Base-by-base conservation (phyloP, 73 alveolate species). In the Uronychia binucleata region DNA sequence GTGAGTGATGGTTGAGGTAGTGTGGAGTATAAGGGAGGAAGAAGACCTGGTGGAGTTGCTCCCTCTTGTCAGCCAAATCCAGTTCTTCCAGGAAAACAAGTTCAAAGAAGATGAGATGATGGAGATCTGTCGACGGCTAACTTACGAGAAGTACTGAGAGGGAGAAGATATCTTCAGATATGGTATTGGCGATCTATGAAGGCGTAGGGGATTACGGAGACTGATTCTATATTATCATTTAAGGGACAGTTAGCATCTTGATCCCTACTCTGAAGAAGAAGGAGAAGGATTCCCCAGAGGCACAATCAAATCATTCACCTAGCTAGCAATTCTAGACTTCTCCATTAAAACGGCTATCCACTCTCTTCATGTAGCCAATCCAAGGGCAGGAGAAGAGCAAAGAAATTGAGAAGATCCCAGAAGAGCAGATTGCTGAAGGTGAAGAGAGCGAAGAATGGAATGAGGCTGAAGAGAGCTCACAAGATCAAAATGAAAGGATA, bases 191-290 rank as follows among this genome's bases (percentile, higher is more conserved):
- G 75, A 31, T 32, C n/a, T 14, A 26, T 83, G 25, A 31, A 28
- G 11, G 11, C 26, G 35, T 77, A 86, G 93, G 87, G 57, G 88
- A 81, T 1, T 34, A 75, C 27, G 85, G 93, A 14, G 89, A 82
- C 57, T 29, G 74, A 25, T 87, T 87, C 82, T 81, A 60, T 46
- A 82, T 87, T 1, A 75, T 87, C 75, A 57, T 87, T 26, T 78
- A 33, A 31, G 93, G 93, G 0, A 1, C 14, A 31, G 93, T 87
- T 28, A 81, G 90, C 32, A 77, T 87, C 34, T 74, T 57, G 35
- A 58, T 87, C 26, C 93, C 93, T 1, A 81, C 34, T 31, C 82
- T 88, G 0, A 77, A 77, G 77, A 77, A 28, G 83, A 86, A 46
- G 84, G 78, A 81, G 30, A 83, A 86, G 76, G 77, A 80, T 57